phyloP scores from a whole-genome alignment of 805 yeast genomes.

The Kodamaea sagamina region DNA sequence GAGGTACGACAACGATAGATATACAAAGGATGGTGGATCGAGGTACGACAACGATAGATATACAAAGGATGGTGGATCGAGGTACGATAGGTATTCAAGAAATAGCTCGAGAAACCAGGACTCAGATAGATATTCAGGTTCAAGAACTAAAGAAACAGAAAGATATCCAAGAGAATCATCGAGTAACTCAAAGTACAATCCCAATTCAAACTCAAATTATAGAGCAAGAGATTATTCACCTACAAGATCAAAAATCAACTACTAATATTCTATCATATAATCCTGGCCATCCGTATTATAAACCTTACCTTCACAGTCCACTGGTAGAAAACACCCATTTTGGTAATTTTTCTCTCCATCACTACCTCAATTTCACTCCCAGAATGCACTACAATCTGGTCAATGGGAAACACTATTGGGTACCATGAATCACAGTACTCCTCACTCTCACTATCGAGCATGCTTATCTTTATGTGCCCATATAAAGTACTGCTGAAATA shows the following conservation, averaged over 20 bases:
- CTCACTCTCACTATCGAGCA: slow-evolving; percentile 17
- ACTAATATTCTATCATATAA: slow-evolving; percentile 1
- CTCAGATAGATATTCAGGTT: neutral
- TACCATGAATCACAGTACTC: slow-evolving; percentile 40
- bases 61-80: no score
- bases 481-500: slow-evolving; percentile 72
- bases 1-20: no score
- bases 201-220: no score
- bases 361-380: slow-evolving; percentile 15
- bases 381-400: slow-evolving; percentile 14
- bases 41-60: no score
- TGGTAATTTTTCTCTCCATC: slow-evolving; percentile 14
- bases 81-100: no score
- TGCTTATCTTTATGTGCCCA: slow-evolving; percentile 56
- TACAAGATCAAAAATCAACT: slow-evolving; percentile 7
- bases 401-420: slow-evolving; percentile 39
- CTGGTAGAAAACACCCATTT: slow-evolving; percentile 24
- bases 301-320: slow-evolving; percentile 24
- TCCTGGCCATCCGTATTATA: slow-evolving; percentile 23
- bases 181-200: neutral
- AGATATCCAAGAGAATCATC: neutral
- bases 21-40: no score
- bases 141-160: neutral
- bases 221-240: slow-evolving; percentile 12
- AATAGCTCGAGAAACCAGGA: neutral